Base-by-base conservation (phyloP, 495 filamentous ascomycete species). In the Aspergillus panamensis region DNA sequence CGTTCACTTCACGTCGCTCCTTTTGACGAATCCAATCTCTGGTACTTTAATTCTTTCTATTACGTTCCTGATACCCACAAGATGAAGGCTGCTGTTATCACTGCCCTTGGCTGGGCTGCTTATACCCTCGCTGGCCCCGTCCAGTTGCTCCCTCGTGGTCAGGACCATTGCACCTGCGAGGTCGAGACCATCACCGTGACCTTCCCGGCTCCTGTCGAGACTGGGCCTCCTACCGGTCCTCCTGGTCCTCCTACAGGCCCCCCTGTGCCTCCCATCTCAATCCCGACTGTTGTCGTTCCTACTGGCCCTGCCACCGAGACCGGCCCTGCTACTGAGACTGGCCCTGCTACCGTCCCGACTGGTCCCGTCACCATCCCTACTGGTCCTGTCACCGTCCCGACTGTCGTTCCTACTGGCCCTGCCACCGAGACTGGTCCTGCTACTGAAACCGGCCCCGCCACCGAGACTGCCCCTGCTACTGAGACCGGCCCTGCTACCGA, bases 11-110 rank as follows among this genome's bases (percentile, higher is more conserved):
- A 48, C 51, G 40, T 48, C 51, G 29, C 45, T 58, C 48, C 21
- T 58, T 58, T 39, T n/a, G 39, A 45, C 39, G 16, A 12, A 16
- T 48, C 16, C 52, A 48, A 20, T 53, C 25, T 17, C 44, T 58
- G 25, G 25, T 2, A 43, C 35, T 53, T 57, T 51, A 37, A 19
- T 37, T 48, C 48, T 45, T 12, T 31, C 56, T 58, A 20, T 48
- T 54, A 44, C 51, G 20, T 45, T 47, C 39, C 53, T 2, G 42
- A 52, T 48, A 56, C 31, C 55, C 57, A 43, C 58, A 59, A 48
- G 17, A 66, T 66, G 64, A 66, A 61, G 60, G 57, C 58, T 33
- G 56, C 60, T 48, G 39, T 59, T 19, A 40, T 63, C 17, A 60
- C 64, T 20, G 58, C 61, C 48, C 51, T 66, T 10, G 58, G 51